These are phyloP conservation scores for Colletotrichum destructivum DNA, from an alignment of 2,329 filamentous ascomycete genomes.

Conservation along the genomic window DNA sequence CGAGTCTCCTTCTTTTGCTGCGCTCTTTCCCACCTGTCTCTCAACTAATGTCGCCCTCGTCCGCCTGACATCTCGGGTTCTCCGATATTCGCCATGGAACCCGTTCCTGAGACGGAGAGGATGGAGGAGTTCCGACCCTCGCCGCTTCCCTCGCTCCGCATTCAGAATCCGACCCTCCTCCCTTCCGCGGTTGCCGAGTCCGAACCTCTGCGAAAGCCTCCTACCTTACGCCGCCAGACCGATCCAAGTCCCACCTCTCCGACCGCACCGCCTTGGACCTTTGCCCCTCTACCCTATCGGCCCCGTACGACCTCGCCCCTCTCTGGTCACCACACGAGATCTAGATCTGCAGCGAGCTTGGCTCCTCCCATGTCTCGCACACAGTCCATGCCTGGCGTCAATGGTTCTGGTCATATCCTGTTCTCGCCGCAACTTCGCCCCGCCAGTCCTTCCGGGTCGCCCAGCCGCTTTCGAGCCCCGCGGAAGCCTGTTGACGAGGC, in stretches of 20 bases:
- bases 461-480: slow-evolving; percentile 65
- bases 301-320: slow-evolving; percentile 75
- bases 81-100: slow-evolving; percentile 67
- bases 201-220: slow-evolving; percentile 65
- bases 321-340: slow-evolving; percentile 70
- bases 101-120: slow-evolving; percentile 77
- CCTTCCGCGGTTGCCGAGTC: slow-evolving; percentile 56
- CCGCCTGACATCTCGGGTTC: slow-evolving; percentile 35
- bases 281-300: slow-evolving; percentile 68
- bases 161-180: slow-evolving; percentile 54
- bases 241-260: slow-evolving; percentile 70
- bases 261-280: slow-evolving; percentile 65
- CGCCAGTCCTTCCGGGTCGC: slow-evolving; percentile 69
- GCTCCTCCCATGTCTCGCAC: slow-evolving; percentile 73
- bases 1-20: neutral
- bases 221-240: slow-evolving; percentile 70
- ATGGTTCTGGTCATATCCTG: slow-evolving; percentile 71
- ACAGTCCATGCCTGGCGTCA: slow-evolving; percentile 76
- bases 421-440: slow-evolving; percentile 68
- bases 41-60: slow-evolving; percentile 38
- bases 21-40: neutral
- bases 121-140: slow-evolving; percentile 77
- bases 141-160: slow-evolving; percentile 68
- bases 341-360: slow-evolving; percentile 70
- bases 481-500: slow-evolving; percentile 73